Conservation (phyloP, 495 filamentous ascomycete genomes). For the Penicillium salamii region DNA sequence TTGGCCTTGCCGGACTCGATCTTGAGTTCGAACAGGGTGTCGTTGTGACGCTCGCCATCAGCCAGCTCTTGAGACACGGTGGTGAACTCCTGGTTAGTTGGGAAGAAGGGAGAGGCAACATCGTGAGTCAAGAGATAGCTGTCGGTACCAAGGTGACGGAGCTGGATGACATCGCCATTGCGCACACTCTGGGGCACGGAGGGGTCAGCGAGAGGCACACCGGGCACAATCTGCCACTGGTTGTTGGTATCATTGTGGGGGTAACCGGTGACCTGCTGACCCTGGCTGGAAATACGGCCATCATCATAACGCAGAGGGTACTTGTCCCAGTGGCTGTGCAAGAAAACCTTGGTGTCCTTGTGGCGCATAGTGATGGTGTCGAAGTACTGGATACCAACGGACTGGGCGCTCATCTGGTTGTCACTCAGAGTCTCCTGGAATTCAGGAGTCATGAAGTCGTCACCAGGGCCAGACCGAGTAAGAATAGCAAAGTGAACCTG, state of each 20-base stretch:
- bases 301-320: slow-evolving; percentile 97
- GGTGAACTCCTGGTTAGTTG: slow-evolving; percentile 98
- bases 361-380: slow-evolving; percentile 85
- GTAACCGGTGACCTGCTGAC: slow-evolving; percentile 97
- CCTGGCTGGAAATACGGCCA: slow-evolving; percentile 94
- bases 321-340: slow-evolving; percentile 86
- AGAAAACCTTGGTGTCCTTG: slow-evolving; percentile 94
- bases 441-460: slow-evolving; percentile 98
- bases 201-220: slow-evolving; percentile 48
- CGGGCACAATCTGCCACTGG: slow-evolving; percentile 89
- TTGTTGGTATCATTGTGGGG: slow-evolving; percentile 99
- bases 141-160: slow-evolving; percentile 84
- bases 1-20: slow-evolving; percentile 80
- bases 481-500: slow-evolving; percentile 96
- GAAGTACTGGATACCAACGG: slow-evolving; percentile 83
- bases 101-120: slow-evolving; percentile 94
- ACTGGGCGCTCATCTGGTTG: slow-evolving; percentile 84
- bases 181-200: slow-evolving; percentile 60
- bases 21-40: slow-evolving; percentile 89
- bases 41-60: slow-evolving; percentile 74
- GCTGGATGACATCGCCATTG: slow-evolving; percentile 84
- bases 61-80: slow-evolving; percentile 71
- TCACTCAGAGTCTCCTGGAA: slow-evolving; percentile 97
- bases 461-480: slow-evolving; percentile 83
- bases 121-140: slow-evolving; percentile 92